Base-by-base conservation (phyloP, 2,329 filamentous ascomycete species). In the Alternaria tenuissima region DNA sequence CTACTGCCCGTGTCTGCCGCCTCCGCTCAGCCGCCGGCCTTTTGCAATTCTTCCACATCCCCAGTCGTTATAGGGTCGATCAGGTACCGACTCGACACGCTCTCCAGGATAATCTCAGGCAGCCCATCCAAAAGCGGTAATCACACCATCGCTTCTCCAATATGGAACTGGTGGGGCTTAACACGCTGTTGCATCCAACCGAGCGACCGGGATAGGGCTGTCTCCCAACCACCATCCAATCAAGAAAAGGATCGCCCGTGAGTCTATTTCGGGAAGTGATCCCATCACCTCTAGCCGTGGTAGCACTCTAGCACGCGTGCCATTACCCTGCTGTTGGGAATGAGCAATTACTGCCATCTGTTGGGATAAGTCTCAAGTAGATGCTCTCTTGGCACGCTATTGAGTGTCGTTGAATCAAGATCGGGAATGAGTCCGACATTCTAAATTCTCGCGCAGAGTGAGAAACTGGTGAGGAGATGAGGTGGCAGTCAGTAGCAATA, bases 151-250 rank as follows among this genome's bases (percentile, higher is more conserved):
- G 53, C 54, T 20, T 53, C 59, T 64, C 61, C 68, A 56, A 62
- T 48, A 64, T 65, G 61, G 68, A 69, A 70, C 65, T 53, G 57
- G 67, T 69, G 65, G 68, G 63, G 63, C 68, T 61, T 53, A 57
- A 52, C 52, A 51, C 57, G 55, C 61, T 44, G 64, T 53, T 73
- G 64, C 69, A 67, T 66, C 60, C 70, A 72, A 67, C 71, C 72
- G 69, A 70, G 59, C 55, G 59, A 62, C 68, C 58, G 66, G 73
- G 69, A 72, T 66, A 66, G 52, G 66, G 56, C 62, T 53, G 59
- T 55, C 48, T 57, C 55, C 51, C 47, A 55, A 49, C 59, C 55
- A 66, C 57, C 59, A 18, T 64, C 63, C 61, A 56, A 69, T 62
- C 34, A 57, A 61, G 63, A 55, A 66, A 57, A 47, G 63, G 61